Conservation (phyloP, 192 early-diverging fungal genomes). For the Mortierella hygrophila region DNA sequence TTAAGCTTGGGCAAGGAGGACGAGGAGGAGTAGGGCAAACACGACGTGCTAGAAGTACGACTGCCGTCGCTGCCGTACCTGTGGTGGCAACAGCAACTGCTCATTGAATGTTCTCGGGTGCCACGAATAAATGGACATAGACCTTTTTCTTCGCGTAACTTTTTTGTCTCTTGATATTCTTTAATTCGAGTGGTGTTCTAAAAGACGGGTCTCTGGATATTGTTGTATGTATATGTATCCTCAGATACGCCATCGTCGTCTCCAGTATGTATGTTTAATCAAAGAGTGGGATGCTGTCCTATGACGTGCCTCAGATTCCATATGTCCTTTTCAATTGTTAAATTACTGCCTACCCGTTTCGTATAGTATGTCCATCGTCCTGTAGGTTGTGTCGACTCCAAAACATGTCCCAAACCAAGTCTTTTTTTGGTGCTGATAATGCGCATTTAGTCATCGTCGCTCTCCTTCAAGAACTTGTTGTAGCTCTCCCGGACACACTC, state of each 20-base stretch:
- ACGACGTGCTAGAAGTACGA: background rate
- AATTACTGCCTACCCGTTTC: background rate
- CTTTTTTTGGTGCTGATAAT: too few species aligned
- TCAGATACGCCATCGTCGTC: too few species aligned
- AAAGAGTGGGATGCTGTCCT: too few species aligned
- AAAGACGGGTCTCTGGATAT: background rate
- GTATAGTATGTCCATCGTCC: background rate
- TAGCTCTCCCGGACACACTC: conserved; percentile 68
- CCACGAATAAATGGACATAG: background rate
- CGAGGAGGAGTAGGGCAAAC: too few species aligned
- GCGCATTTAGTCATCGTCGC: conserved; percentile 33
- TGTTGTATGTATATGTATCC: too few species aligned
- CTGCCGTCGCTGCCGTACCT: background rate
- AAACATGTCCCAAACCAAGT: background rate
- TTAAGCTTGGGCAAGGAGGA: conserved; percentile 3
- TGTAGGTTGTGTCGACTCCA: background rate
- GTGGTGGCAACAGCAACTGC: background rate
- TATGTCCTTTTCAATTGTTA: too few species aligned
- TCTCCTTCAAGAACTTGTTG: conserved; percentile 52
- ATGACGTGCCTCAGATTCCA: too few species aligned
- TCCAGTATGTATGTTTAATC: too few species aligned
- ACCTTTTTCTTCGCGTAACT: background rate
- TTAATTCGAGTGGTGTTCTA: background rate
- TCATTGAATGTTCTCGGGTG: background rate
- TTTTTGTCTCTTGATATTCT: background rate